phyloP scores from a whole-genome alignment of 345 rosid species.

The Moringa oleifera region DNA sequence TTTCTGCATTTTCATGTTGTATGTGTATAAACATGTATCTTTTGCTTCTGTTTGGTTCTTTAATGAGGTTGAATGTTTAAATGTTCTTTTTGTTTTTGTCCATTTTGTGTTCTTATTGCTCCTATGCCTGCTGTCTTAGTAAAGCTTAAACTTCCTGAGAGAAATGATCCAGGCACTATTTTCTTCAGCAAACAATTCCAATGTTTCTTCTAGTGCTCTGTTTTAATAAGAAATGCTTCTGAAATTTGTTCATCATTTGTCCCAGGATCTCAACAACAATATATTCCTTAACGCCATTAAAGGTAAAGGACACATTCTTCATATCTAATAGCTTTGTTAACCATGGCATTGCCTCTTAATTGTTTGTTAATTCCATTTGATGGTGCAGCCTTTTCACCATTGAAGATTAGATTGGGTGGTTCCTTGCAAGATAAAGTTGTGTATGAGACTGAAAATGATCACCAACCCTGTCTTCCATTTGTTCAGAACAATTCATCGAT shows the following conservation, averaged over 20 bases:
- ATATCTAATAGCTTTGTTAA: slow-evolving; percentile 1
- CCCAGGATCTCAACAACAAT: slow-evolving; percentile 56
- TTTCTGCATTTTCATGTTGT: too few species aligned
- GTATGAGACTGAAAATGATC: slow-evolving; percentile 34
- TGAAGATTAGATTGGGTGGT: slow-evolving; percentile 79
- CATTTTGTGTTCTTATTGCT: background rate
- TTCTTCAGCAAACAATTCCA: background rate
- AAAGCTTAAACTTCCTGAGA: too few species aligned
- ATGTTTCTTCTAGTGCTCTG: too few species aligned
- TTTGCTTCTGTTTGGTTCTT: too few species aligned
- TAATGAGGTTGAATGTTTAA: too few species aligned
- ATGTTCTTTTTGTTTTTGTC: background rate
- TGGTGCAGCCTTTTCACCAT: slow-evolving; percentile 63
- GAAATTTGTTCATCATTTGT: slow-evolving; percentile 9
- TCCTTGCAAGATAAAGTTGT: slow-evolving; percentile 55
- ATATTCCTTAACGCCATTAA: slow-evolving; percentile 54
- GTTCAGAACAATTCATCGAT: slow-evolving; percentile 28
- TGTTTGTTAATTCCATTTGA: background rate
- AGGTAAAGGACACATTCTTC: slow-evolving; percentile 31
- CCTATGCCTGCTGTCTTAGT: too few species aligned
- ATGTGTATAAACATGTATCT: too few species aligned
- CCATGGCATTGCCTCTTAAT: background rate
- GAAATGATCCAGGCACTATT: background rate
- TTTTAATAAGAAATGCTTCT: background rate
- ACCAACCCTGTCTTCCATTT: slow-evolving; percentile 40